Conservation (phyloP, 768 basidiomycete genomes). For the Kwoniella sp. region DNA sequence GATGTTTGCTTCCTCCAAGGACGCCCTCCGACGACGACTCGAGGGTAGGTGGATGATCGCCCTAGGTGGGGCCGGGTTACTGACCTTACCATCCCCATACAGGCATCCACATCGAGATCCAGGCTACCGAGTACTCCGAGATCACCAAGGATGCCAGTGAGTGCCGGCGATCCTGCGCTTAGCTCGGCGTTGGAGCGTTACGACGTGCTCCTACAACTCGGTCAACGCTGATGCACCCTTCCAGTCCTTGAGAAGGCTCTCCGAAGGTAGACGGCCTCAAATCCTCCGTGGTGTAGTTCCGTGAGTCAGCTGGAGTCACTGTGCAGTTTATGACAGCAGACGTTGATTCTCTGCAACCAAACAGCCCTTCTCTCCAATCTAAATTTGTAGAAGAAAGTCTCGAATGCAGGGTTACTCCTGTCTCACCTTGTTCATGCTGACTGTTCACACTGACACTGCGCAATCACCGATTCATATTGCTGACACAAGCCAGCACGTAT, state of each 20-base stretch:
- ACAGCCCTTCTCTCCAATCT: too few relatives aligned
- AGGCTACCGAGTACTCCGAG: slow-evolving; percentile 74
- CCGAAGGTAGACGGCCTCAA: slow-evolving; percentile 10
- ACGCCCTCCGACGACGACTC: slow-evolving; percentile 67
- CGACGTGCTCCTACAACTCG: not conserved
- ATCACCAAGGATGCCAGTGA: slow-evolving; percentile 66
- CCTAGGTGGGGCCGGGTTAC: not conserved
- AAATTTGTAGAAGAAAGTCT: too few relatives aligned
- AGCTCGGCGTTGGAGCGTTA: too few relatives aligned
- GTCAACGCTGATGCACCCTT: not conserved
- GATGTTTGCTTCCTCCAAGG: slow-evolving; percentile 83
- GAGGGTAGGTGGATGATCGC: slow-evolving; percentile 55
- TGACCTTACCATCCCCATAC: not conserved
- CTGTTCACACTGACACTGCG: too few relatives aligned
- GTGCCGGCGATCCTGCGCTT: slow-evolving; percentile 19
- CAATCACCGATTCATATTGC: too few relatives aligned
- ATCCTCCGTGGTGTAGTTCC: too few relatives aligned
- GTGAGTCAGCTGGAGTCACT: too few relatives aligned
- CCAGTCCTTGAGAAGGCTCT: slow-evolving; percentile 19
- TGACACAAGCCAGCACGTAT: too few relatives aligned
- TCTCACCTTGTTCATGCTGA: too few relatives aligned
- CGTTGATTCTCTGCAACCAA: too few relatives aligned
- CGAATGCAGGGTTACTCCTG: too few relatives aligned
- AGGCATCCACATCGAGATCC: slow-evolving; percentile 68
- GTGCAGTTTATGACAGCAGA: too few relatives aligned